A percentile compares a stretch with the other conserved stretches of the same genome.
These are phyloP conservation scores for Leptographium lundbergii DNA, from an alignment of 2,329 filamentous ascomycete genomes.

Conservation along the genomic window DNA sequence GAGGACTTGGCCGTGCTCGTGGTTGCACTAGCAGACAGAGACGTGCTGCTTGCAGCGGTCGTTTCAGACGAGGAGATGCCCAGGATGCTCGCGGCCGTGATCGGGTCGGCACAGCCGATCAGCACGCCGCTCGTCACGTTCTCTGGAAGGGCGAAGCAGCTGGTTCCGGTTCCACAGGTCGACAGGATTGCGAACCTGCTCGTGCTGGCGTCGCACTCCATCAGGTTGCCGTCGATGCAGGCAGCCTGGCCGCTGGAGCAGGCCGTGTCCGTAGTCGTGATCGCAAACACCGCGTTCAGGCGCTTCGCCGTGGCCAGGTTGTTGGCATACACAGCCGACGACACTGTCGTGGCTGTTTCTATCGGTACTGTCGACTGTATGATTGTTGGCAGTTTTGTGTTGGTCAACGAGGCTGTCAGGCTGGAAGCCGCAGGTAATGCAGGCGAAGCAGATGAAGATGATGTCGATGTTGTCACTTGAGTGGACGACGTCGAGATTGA, in stretches of 20 bases:
- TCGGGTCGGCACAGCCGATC: constrained; percentile 32
- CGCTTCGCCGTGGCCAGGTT: constrained; percentile 31
- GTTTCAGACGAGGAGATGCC: constrained; percentile 13
- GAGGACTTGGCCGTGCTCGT: not conserved
- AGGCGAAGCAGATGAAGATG: not conserved
- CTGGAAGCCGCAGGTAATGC: constrained; percentile 12
- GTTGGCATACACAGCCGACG: constrained; percentile 26
- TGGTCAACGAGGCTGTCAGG: constrained; percentile 21
- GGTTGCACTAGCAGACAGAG: not conserved
- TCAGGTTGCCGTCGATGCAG: constrained; percentile 38
- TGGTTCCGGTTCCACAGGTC: constrained; percentile 20
- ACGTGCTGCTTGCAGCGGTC: not conserved
- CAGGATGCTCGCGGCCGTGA: constrained; percentile 29
- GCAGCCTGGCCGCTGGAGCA: constrained; percentile 35
- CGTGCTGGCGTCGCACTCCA: constrained; percentile 25
- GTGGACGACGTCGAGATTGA: constrained; percentile 11
- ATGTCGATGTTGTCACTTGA: constrained; percentile 16
- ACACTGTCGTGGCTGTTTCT: constrained; percentile 24
- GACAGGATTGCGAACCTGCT: constrained; percentile 29
- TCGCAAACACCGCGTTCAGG: constrained; percentile 35
- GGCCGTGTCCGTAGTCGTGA: constrained; percentile 29
- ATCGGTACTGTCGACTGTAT: constrained; percentile 18
- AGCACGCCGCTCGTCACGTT: constrained; percentile 31
- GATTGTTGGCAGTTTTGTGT: constrained; percentile 29
- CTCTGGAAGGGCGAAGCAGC: constrained; percentile 44